phyloP scores from a whole-genome alignment of 2,329 filamentous ascomycete genomes.

The Periconia digitata region DNA sequence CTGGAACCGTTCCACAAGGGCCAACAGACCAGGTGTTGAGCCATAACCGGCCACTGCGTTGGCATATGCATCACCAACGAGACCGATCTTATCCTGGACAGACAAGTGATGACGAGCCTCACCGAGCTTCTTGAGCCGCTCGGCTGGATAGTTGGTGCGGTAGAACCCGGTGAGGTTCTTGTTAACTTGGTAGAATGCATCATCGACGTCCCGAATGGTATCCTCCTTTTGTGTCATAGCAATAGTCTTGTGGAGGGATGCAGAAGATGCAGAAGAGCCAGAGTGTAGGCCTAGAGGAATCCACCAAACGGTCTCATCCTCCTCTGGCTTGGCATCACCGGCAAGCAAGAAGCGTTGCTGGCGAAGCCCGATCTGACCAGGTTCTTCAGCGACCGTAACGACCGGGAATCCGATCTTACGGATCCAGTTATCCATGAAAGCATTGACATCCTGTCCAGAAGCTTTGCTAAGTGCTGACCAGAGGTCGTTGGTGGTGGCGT shows the following conservation, averaged over 20 bases:
- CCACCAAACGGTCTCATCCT: conserved; percentile 95
- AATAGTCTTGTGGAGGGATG: conserved; percentile 63
- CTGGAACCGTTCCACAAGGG: conserved; percentile 82
- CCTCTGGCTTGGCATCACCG: conserved; percentile 86
- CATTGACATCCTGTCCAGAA: conserved; percentile 81
- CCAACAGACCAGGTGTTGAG: conserved; percentile 77
- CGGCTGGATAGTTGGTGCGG: conserved; percentile 88
- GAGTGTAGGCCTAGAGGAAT: conserved; percentile 84
- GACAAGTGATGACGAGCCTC: conserved; percentile 74
- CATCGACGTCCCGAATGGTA: conserved; percentile 72
- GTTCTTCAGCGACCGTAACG: conserved; percentile 80
- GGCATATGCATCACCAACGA: conserved; percentile 86
- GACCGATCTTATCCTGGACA: conserved; percentile 87
- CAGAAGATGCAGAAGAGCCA: conserved; percentile 57
- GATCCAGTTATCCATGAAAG: conserved; percentile 94
- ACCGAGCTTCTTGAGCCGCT: conserved; percentile 77
- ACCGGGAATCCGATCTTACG: conserved; percentile 93
- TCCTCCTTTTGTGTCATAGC: conserved; percentile 77
- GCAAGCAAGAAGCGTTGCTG: conserved; percentile 90
- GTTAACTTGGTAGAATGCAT: conserved; percentile 92
- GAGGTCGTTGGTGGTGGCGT: conserved; percentile 88
- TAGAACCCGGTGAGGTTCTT: conserved; percentile 87
- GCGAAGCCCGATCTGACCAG: conserved; percentile 76
- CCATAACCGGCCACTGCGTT: conserved; percentile 85
- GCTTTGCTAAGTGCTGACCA: conserved; percentile 87